Conservation (phyloP, 139 green algal genomes). For the Chlorella sp. region DNA sequence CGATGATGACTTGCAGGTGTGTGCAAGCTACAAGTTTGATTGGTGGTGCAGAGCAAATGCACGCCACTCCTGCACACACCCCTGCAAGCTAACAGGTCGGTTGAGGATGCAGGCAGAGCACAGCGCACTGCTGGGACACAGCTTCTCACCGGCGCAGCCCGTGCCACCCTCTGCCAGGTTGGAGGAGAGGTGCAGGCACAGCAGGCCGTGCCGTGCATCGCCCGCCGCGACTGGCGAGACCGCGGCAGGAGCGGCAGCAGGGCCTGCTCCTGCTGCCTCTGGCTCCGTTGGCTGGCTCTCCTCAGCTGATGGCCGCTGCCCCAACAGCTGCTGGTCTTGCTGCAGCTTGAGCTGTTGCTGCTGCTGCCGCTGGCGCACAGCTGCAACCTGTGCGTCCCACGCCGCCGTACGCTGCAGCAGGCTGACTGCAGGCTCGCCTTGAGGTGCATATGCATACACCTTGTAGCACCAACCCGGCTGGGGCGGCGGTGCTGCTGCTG, state of each 20-base stretch:
- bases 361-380: background rate
- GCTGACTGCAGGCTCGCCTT: background rate
- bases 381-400: background rate
- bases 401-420: background rate
- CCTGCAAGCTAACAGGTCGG: no score
- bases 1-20: no score
- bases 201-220: conserved; percentile 30
- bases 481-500: background rate
- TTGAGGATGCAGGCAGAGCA: no score
- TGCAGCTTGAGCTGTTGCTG: background rate
- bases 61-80: no score
- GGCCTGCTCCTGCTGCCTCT: background rate
- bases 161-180: conserved; percentile 80
- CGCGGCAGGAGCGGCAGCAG: background rate
- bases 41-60: no score
- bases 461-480: conserved; percentile 36
- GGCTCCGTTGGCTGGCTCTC: background rate
- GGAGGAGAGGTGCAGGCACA: conserved; percentile 52
- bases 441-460: conserved; percentile 23
- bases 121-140: no score
- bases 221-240: background rate
- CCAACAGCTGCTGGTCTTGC: background rate
- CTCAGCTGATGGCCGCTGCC: background rate
- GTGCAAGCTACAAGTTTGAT: no score
- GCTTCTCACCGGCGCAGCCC: conserved; percentile 60